phyloP scores from a whole-genome alignment of 257 asterid species.

The Nicotiana benthamiana region DNA sequence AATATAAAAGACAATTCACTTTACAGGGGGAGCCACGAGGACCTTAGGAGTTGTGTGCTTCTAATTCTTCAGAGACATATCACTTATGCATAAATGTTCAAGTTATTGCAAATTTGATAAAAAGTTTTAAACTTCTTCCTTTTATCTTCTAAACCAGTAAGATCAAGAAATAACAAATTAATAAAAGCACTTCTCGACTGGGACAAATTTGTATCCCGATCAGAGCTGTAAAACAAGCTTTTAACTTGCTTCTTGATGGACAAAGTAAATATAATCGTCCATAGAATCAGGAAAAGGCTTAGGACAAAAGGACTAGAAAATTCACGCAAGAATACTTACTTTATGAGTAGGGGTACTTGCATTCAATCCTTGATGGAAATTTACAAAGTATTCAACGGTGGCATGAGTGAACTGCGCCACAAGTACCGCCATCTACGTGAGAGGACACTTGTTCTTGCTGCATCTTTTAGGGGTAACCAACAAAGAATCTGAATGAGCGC shows the following conservation, averaged over 20 bases:
- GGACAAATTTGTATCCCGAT: neutral
- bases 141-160: neutral
- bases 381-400: neutral
- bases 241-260: neutral
- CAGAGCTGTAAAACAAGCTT: neutral
- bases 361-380: too few relatives aligned
- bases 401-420: neutral
- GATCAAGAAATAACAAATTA: neutral
- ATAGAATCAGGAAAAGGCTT: neutral
- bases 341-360: neutral
- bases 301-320: neutral
- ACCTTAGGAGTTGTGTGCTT: neutral
- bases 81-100: neutral
- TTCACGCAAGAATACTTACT: neutral
- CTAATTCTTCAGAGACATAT: neutral
- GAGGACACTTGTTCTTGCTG: constrained; percentile 4
- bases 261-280: neutral
- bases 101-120: neutral
- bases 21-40: too few relatives aligned
- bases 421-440: constrained; percentile 3
- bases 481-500: neutral
- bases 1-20: neutral
- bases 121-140: neutral
- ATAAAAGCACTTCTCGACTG: neutral
- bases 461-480: neutral